These are phyloP conservation scores for Torulaspora pretoriensis DNA, from an alignment of 1,139 yeast genomes.

Conservation along the genomic window DNA sequence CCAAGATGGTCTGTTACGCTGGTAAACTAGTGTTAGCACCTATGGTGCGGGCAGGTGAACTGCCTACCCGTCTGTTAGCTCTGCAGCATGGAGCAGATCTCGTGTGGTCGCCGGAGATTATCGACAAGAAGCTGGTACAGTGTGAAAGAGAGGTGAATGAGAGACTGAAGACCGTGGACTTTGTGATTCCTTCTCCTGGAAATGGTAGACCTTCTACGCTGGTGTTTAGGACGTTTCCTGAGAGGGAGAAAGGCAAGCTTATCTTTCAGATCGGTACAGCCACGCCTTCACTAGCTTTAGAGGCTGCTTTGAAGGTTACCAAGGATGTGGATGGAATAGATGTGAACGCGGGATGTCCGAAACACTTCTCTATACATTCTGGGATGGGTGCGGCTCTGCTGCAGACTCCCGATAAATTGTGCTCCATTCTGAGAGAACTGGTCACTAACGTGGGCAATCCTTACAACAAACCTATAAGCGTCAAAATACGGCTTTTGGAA, in stretches of 20 bases:
- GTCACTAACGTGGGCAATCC: slow-evolving; percentile 81
- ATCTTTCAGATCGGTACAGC: slow-evolving; percentile 92
- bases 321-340: slow-evolving; percentile 89
- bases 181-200: slow-evolving; percentile 35
- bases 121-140: slow-evolving; percentile 74
- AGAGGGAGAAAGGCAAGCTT: slow-evolving; percentile 55
- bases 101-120: slow-evolving; percentile 93
- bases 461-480: slow-evolving; percentile 73
- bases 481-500: slow-evolving; percentile 77
- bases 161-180: slow-evolving; percentile 58
- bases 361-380: slow-evolving; percentile 78
- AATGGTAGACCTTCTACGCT: slow-evolving; percentile 41
- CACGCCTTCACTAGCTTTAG: slow-evolving; percentile 75
- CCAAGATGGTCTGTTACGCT: slow-evolving; percentile 44
- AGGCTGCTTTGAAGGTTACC: slow-evolving; percentile 78
- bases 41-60: slow-evolving; percentile 93
- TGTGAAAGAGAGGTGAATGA: slow-evolving; percentile 61
- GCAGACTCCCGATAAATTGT: slow-evolving; percentile 72
- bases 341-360: slow-evolving; percentile 94
- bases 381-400: slow-evolving; percentile 98
- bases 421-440: slow-evolving; percentile 58
- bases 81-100: slow-evolving; percentile 84
- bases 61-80: slow-evolving; percentile 79
- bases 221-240: slow-evolving; percentile 70
- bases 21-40: slow-evolving; percentile 89